A percentile compares a stretch with the other conserved stretches of the same genome.
Evolutionary conservation across 1,284 basidiomycete genomes (phyloP).

Genomic region (Sphaerobolus stellatus): DNA sequence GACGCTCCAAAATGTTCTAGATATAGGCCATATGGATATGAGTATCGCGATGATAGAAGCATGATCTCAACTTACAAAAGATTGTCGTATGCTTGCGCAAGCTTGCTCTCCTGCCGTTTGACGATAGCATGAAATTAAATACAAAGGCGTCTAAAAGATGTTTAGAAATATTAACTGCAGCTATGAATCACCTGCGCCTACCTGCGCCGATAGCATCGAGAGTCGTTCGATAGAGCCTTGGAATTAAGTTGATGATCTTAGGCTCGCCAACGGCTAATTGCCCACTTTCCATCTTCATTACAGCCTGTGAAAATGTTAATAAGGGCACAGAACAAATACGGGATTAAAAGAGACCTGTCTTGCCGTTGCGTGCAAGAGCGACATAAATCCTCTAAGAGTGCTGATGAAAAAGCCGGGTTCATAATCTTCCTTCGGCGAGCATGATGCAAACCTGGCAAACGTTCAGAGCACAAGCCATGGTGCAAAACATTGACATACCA

Average conservation of each 20-base stretch:
- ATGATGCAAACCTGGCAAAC: constrained; percentile 27
- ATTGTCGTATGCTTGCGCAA: constrained; percentile 19
- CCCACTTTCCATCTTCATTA: constrained; percentile 19
- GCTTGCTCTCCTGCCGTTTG: constrained; percentile 12
- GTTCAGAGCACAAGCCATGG: neutral
- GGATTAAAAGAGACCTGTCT: constrained; percentile 16
- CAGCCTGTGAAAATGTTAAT: constrained; percentile 14
- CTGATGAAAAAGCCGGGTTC: constrained; percentile 28
- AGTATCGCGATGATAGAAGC: neutral
- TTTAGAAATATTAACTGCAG: neutral
- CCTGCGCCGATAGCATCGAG: constrained; percentile 24
- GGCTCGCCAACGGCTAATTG: constrained; percentile 22
- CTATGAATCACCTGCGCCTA: neutral
- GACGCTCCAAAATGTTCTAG: neutral
- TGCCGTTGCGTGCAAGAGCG: constrained; percentile 17
- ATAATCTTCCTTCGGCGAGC: constrained; percentile 31
- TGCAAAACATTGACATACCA: neutral
- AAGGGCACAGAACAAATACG: neutral
- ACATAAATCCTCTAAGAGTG: constrained; percentile 20
- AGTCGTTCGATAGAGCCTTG: constrained; percentile 23
- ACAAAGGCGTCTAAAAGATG: constrained; percentile 21
- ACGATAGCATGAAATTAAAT: constrained; percentile 24
- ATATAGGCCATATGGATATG: neutral
- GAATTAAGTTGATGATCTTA: constrained; percentile 17
- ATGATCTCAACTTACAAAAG: constrained; percentile 23